Conservation (phyloP, 306 rosid species). For the Trifolium pratense region DNA sequence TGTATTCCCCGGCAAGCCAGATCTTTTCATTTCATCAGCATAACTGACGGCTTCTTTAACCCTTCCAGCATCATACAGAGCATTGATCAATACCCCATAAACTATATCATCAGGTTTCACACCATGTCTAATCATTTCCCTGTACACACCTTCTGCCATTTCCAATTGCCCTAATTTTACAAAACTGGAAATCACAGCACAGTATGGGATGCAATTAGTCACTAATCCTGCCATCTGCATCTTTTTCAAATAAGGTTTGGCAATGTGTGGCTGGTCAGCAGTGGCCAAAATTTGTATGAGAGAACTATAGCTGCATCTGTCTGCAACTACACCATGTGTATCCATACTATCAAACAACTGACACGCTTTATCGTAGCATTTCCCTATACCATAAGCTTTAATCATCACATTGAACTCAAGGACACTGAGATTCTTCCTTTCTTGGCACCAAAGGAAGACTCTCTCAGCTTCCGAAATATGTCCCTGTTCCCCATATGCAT, state of each 20-base stretch:
- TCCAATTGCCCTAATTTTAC: slow-evolving; percentile 73
- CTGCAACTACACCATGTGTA: slow-evolving; percentile 61
- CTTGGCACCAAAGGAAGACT: slow-evolving; percentile 70
- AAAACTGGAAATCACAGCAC: slow-evolving; percentile 80
- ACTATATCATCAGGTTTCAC: slow-evolving; percentile 76
- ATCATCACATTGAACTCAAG: slow-evolving; percentile 94
- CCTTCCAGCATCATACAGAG: slow-evolving; percentile 72
- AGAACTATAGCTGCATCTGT: slow-evolving; percentile 74
- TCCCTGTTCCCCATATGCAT: slow-evolving; percentile 88
- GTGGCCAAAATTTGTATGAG: slow-evolving; percentile 77
- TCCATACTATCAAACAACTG: slow-evolving; percentile 77
- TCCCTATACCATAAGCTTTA: slow-evolving; percentile 84
- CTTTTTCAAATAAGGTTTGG: slow-evolving; percentile 65
- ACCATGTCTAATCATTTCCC: slow-evolving; percentile 67
- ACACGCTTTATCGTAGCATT: slow-evolving; percentile 66
- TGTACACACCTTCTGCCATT: slow-evolving; percentile 64
- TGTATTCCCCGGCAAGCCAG: slow-evolving; percentile 69
- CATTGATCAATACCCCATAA: slow-evolving; percentile 83
- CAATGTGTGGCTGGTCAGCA: slow-evolving; percentile 66
- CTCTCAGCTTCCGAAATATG: slow-evolving; percentile 77
- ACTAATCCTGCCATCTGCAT: slow-evolving; percentile 85
- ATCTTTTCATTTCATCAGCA: slow-evolving; percentile 66
- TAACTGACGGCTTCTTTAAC: slow-evolving; percentile 68
- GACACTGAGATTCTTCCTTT: slow-evolving; percentile 62
- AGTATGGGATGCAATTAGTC: slow-evolving; percentile 73